A percentile compares a stretch with the other conserved stretches of the same genome.
phyloP scores from a whole-genome alignment of 768 basidiomycete species.

The Agrocybe praecox region DNA sequence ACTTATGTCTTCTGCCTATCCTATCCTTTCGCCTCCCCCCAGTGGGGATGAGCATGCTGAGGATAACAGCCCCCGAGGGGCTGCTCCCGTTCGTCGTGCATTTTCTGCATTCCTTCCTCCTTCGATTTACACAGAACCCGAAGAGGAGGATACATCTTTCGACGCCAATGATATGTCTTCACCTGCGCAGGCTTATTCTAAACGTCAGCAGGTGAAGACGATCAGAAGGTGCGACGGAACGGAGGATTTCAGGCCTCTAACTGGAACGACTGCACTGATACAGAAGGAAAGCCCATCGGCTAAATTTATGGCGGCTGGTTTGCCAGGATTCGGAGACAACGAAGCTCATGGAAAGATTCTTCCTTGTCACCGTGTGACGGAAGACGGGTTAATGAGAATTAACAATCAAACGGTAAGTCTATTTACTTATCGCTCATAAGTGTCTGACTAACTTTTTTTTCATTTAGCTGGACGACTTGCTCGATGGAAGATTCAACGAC shows the following conservation, averaged over 20 bases:
- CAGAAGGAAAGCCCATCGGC: constrained; percentile 60
- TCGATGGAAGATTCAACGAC: constrained; percentile 73
- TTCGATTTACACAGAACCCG: constrained; percentile 50
- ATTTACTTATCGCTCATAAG: constrained; percentile 3
- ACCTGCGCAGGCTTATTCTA: constrained; percentile 80
- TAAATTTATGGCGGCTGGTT: constrained; percentile 57
- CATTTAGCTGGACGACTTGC: constrained; percentile 70
- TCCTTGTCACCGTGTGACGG: constrained; percentile 91
- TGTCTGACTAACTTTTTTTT: constrained; percentile 12
- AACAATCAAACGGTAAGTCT: constrained; percentile 61
- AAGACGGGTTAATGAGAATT: constrained; percentile 95
- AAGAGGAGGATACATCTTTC: constrained; percentile 54
- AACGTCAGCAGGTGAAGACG: constrained; percentile 76
- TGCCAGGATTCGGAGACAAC: constrained; percentile 90
- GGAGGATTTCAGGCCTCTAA: constrained; percentile 75
- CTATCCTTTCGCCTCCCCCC: constrained; percentile 31
- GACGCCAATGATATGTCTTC: constrained; percentile 75
- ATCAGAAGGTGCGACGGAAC: constrained; percentile 81
- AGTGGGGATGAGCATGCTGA: constrained; percentile 21
- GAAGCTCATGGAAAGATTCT: constrained; percentile 92
- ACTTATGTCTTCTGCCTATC: constrained; percentile 46
- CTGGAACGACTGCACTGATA: constrained; percentile 61
- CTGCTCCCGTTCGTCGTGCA: constrained; percentile 65
- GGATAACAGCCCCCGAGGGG: constrained; percentile 32
- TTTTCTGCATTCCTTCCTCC: constrained; percentile 76